These are phyloP conservation scores for Populus nigra DNA, from an alignment of 345 rosid genomes.

Conservation along the genomic window DNA sequence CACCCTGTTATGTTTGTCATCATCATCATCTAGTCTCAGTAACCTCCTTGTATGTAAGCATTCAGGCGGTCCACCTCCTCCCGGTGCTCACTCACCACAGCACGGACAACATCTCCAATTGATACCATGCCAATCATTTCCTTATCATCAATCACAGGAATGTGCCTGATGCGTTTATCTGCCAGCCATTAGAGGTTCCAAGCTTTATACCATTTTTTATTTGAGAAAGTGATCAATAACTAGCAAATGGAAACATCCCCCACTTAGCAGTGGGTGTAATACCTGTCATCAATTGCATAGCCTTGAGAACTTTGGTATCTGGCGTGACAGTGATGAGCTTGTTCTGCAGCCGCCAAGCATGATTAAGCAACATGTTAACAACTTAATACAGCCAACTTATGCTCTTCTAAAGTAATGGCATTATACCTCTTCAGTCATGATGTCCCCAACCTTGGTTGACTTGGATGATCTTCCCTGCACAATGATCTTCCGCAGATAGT, in stretches of 20 bases:
- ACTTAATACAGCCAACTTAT: not conserved
- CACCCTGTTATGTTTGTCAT: constrained; percentile 16
- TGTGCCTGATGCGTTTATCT: constrained; percentile 97
- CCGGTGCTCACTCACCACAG: constrained; percentile 89
- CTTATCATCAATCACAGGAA: constrained; percentile 73
- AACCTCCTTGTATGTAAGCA: constrained; percentile 92
- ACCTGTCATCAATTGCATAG: constrained; percentile 99
- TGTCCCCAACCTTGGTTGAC: constrained; percentile 96
- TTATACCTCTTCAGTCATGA: constrained; percentile 97
- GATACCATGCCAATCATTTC: constrained; percentile 98
- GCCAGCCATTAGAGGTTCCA: constrained; percentile 21
- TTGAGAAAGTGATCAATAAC: not conserved
- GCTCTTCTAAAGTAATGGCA: not conserved
- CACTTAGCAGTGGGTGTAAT: not conserved
- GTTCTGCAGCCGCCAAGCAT: constrained; percentile 47
- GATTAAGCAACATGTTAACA: not conserved
- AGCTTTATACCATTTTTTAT: not conserved
- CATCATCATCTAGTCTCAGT: constrained; percentile 47
- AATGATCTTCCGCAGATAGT: constrained; percentile 91
- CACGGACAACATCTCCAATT: constrained; percentile 98
- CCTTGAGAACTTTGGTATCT: constrained; percentile 84
- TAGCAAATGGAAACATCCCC: not conserved
- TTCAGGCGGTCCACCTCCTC: constrained; percentile 89
- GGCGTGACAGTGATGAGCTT: constrained; percentile 92
- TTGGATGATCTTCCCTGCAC: constrained; percentile 98